phyloP scores from a whole-genome alignment of 441 rosid species.

The Euphorbia corollata region DNA sequence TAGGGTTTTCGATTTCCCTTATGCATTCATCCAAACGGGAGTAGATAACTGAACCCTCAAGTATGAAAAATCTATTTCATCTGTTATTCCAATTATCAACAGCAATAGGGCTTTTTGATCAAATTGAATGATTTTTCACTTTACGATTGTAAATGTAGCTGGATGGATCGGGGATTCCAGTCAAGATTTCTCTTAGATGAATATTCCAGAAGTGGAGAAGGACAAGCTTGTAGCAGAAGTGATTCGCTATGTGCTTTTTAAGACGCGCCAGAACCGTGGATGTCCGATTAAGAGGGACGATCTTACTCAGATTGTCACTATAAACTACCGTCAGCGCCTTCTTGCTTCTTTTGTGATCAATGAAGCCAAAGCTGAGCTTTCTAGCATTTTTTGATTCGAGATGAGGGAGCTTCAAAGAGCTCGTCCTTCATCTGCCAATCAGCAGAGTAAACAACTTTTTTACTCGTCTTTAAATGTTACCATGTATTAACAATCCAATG shows the following conservation, averaged over 20 bases:
- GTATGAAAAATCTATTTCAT: background rate
- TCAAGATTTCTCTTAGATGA: constrained; percentile 47
- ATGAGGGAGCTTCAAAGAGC: constrained; percentile 67
- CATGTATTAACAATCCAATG: too few relatives aligned
- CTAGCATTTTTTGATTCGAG: constrained; percentile 56
- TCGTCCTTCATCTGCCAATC: constrained; percentile 45
- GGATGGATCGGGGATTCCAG: constrained; percentile 50
- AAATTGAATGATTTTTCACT: too few relatives aligned
- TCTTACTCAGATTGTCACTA: constrained; percentile 69
- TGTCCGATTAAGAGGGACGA: constrained; percentile 83
- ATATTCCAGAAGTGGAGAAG: constrained; percentile 72
- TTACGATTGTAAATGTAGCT: background rate
- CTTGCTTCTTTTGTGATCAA: constrained; percentile 57
- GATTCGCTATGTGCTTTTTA: constrained; percentile 70
- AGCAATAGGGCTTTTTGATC: background rate
- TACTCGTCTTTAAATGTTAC: background rate
- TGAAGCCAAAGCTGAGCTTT: constrained; percentile 60
- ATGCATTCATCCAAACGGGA: background rate
- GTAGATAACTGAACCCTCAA: background rate
- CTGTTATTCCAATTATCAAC: background rate
- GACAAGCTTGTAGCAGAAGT: constrained; percentile 88
- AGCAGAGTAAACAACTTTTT: constrained; percentile 30
- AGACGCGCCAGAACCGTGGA: constrained; percentile 64
- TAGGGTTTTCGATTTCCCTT: background rate
- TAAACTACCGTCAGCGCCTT: constrained; percentile 51